Evolutionary conservation across 2,329 filamentous ascomycete genomes (phyloP), one percentile per base, ranked within the genome.

Genomic region (Stagonosporopsis rhizophila): DNA sequence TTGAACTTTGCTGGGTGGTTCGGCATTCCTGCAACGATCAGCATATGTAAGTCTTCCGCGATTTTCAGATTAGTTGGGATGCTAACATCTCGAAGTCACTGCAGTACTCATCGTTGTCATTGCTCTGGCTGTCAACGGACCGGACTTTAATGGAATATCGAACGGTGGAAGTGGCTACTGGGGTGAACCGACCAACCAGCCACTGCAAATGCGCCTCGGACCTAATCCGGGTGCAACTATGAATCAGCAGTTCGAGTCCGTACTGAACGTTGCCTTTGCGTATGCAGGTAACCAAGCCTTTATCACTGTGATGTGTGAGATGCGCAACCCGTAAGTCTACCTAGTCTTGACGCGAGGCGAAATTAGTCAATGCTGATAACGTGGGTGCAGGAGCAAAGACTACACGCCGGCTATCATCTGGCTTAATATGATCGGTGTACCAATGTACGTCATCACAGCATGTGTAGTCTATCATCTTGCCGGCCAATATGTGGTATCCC

Each of bases 391-490:
- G 11, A 54, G 51, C 44, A 54, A 54, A n/a, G 51, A 54, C 23
- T 54, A 54, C 38, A 48, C 51, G 2, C 51, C 51, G 5, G 51
- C 44, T 1, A 54, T 54, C n/a, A 54, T 54, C 19, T 54, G 44
- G 51, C 44, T 54, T 6, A 54, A 54, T 6, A 38, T 25, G 2
- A 75, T 81, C 19, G 77, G 80, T 54, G 84, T 88, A 53, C 86
- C 84, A 1, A 27, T 90, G 90, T 65, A 65, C 72, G 77, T 87
- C 9, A 67, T 89, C 22, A 85, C 85, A 1, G 87, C 87, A 3
- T 81, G 84, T 6, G 82, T 90, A 23, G 85, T 89, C 64, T 90
- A 90, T 74, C 77, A 82, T 44, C 89, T 82, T 61, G 85, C 83
- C 11, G 88, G 88, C 0, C 74, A 78, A 1, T 74, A 79, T 22